Evolutionary conservation across 805 yeast species (phyloP).

Genomic region (Lipomyces lipofer): DNA sequence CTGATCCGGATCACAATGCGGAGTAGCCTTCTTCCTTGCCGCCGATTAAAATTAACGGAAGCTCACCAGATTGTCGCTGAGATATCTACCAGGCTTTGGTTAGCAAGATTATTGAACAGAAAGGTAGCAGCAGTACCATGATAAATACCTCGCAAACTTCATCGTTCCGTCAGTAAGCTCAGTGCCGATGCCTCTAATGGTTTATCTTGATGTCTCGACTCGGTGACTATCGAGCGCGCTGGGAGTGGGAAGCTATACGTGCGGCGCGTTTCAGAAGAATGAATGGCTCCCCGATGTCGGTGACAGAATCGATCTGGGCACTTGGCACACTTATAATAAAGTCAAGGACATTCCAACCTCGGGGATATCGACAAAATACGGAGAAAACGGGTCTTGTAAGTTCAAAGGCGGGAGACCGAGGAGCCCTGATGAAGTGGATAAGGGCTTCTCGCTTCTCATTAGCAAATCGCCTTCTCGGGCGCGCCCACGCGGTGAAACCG

Average conservation of each 20-base stretch:
- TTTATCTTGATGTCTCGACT: too few relatives aligned
- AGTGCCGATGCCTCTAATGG: background rate
- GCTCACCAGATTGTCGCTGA: slow-evolving; percentile 37
- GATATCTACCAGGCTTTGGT: slow-evolving; percentile 35
- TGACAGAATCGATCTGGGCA: too few relatives aligned
- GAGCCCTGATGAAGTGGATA: too few relatives aligned
- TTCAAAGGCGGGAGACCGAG: too few relatives aligned
- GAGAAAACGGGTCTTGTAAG: too few relatives aligned
- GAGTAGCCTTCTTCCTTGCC: background rate
- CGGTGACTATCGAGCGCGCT: too few relatives aligned
- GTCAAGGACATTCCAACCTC: too few relatives aligned
- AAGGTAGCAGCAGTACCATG: background rate
- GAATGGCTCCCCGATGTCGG: too few relatives aligned
- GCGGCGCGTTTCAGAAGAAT: too few relatives aligned
- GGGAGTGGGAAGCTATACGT: too few relatives aligned
- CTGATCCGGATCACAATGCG: background rate
- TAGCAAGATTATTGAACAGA: background rate
- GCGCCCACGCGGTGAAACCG: slow-evolving; percentile 17
- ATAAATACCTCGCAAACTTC: slow-evolving; percentile 37
- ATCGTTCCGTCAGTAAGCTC: slow-evolving; percentile 12
- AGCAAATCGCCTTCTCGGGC: slow-evolving; percentile 9
- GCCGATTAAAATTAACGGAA: background rate
- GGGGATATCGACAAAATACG: too few relatives aligned
- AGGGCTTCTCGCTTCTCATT: background rate
- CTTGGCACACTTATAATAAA: too few relatives aligned